Evolutionary conservation across 768 basidiomycete genomes (phyloP).

Genomic region (Collybia mongolica): DNA sequence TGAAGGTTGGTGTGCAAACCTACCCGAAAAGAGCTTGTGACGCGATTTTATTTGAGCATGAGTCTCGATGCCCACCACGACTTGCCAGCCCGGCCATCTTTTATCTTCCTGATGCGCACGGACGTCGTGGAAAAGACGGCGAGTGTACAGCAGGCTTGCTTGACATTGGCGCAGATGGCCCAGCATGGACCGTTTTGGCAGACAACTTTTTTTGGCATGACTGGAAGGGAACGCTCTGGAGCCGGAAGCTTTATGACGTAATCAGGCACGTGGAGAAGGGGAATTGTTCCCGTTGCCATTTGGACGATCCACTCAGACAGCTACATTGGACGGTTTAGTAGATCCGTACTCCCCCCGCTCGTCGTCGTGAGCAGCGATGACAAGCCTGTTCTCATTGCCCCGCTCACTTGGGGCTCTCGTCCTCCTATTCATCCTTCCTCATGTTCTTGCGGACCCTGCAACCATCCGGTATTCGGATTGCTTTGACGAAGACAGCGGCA

Average conservation of each 20-base stretch:
- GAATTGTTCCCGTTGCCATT: background rate
- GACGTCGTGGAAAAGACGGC: constrained; percentile 28
- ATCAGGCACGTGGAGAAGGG: constrained; percentile 3
- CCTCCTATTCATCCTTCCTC: constrained; percentile 21
- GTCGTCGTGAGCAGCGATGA: constrained; percentile 25
- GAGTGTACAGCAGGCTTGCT: constrained; percentile 14
- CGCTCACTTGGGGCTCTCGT: constrained; percentile 16
- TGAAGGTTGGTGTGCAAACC: constrained; percentile 15
- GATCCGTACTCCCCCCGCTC: constrained; percentile 5
- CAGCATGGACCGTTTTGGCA: constrained; percentile 16
- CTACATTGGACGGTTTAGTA: constrained; percentile 3
- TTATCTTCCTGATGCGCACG: constrained; percentile 32
- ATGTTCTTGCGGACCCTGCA: constrained; percentile 53
- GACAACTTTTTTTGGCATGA: background rate
- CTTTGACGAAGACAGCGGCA: constrained; percentile 44
- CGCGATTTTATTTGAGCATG: constrained; percentile 92
- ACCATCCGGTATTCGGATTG: constrained; percentile 68
- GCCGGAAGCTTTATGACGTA: constrained; percentile 4
- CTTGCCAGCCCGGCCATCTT: constrained; percentile 85
- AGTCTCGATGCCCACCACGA: constrained; percentile 92
- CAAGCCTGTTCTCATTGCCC: constrained; percentile 13
- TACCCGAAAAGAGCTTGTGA: constrained; percentile 83
- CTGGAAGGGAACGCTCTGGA: too few species aligned
- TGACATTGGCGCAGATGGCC: constrained; percentile 16
- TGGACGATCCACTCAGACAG: constrained; percentile 1